phyloP scores from a whole-genome alignment of 306 rosid species.

The Rosa chinensis region DNA sequence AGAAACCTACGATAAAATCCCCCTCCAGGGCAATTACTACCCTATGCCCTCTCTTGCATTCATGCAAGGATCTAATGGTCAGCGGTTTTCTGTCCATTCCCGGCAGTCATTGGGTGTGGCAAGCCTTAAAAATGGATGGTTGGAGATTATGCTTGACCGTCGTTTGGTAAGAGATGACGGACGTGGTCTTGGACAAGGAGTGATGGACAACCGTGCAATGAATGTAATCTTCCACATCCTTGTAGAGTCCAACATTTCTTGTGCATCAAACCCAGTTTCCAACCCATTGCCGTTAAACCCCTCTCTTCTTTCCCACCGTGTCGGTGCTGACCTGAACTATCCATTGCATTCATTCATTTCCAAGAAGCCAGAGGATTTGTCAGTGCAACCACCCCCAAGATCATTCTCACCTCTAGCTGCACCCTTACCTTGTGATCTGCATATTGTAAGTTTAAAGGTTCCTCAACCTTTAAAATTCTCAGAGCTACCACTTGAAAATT shows the following conservation, averaged over 20 bases:
- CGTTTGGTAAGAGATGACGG: slow-evolving; percentile 88
- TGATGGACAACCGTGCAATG: slow-evolving; percentile 86
- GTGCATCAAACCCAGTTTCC: slow-evolving; percentile 47
- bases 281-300: slow-evolving; percentile 60
- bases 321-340: slow-evolving; percentile 77
- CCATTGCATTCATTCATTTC: slow-evolving; percentile 80
- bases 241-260: slow-evolving; percentile 66
- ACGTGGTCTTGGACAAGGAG: slow-evolving; percentile 98
- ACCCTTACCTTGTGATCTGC: slow-evolving; percentile 91
- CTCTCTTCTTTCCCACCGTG: slow-evolving; percentile 80
- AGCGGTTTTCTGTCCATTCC: slow-evolving; percentile 83
- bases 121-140: slow-evolving; percentile 86
- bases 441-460: slow-evolving; percentile 87
- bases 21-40: slow-evolving; percentile 93
- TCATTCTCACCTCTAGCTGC: slow-evolving; percentile 75
- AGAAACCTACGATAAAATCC: slow-evolving; percentile 92
- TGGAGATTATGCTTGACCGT: slow-evolving; percentile 98
- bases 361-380: slow-evolving; percentile 59
- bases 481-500: slow-evolving; percentile 54
- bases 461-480: slow-evolving; percentile 70
- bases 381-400: slow-evolving; percentile 61
- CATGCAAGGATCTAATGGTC: slow-evolving; percentile 78
- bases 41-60: slow-evolving; percentile 95
- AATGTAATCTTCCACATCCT: slow-evolving; percentile 83
- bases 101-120: slow-evolving; percentile 92